phyloP scores from a whole-genome alignment of 106 monocot genomes.

The Hemerocallis citrina region DNA sequence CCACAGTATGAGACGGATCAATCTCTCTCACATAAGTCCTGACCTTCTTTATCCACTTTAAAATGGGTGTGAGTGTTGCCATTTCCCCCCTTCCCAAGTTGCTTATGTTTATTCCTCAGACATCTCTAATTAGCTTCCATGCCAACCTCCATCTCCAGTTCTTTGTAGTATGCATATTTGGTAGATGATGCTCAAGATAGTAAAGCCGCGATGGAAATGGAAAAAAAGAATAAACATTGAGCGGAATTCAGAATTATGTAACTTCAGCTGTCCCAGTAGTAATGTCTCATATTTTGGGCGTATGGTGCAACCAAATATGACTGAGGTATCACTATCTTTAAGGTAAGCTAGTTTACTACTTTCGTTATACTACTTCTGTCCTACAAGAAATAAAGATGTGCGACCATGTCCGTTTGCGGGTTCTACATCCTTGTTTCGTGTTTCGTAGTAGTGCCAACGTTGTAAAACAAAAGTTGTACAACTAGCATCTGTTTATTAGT shows the following conservation, averaged over 20 bases:
- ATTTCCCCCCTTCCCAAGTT: background rate
- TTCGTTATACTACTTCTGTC: too few species aligned
- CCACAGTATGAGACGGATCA: background rate
- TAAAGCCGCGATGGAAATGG: background rate
- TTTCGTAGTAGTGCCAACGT: too few species aligned
- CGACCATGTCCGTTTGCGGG: too few species aligned
- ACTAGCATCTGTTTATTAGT: too few species aligned
- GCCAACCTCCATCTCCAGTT: background rate
- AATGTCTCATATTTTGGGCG: background rate
- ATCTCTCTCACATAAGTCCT: background rate
- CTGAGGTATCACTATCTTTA: conserved; percentile 43
- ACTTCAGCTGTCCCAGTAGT: conserved; percentile 10
- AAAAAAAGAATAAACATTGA: conserved; percentile 1
- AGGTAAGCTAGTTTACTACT: too few species aligned
- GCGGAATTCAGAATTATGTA: conserved; percentile 9
- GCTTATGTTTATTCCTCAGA: background rate
- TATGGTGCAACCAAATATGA: conserved; percentile 34
- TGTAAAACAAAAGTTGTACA: too few species aligned
- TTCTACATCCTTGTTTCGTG: too few species aligned
- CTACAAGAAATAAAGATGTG: too few species aligned
- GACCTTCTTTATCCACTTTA: background rate
- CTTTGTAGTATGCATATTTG: background rate
- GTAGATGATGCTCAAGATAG: conserved; percentile 1
- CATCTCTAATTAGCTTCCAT: background rate
- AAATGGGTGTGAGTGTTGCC: background rate